Evolutionary conservation across 176 grass and related monocot genomes (phyloP), one percentile per base, ranked within the genome.

Genomic region (Themeda triandra): DNA sequence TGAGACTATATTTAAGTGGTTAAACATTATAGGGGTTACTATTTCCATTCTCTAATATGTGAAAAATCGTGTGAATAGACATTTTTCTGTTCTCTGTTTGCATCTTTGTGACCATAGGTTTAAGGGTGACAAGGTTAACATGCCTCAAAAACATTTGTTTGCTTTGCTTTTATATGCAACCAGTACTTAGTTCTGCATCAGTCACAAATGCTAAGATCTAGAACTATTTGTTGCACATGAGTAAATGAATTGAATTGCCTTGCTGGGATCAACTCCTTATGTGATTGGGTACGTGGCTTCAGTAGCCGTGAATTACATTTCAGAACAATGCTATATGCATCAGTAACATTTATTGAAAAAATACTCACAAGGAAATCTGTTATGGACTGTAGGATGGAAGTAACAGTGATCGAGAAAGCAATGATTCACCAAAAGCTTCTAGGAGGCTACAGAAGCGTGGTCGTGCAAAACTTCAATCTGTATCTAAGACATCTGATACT

Each of bases 401-500:
- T 82, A 85, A 95, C 77, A 98, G 93, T 80, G 96, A 95, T 35
- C 81, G 31, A 74, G 96, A 98, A 90, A 94, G 89, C 79, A 90
- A 92, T 15, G 91, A 88, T 89, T 91, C 85, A 32, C 82, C 86
- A 76, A 95, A 90, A 92, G 27, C 56, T 80, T 91, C 87, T 76
- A 88, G 73, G 76, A 93, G 91, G 53, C 83, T 75, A 87, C 92
- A 81, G 75, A 98, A 98, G 81, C 89, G 93, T 88, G 89, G 87
- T 2, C 86, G 93, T 82, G 87, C 91, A 75, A 93, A 90, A 82
- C 82, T 87, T 82, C 89, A 86, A 72, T 78, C 82, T 77, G 85
- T 88, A 48, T 90, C 91, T 17, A 97, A 92, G 79, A 63, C 84
- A 75, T 84, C 85, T 74, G 93, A 95, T 89, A 80, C 85, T n/a